These are phyloP conservation scores for Chlorella sp. DNA, from an alignment of 139 green algal species.

Conservation along the genomic window DNA sequence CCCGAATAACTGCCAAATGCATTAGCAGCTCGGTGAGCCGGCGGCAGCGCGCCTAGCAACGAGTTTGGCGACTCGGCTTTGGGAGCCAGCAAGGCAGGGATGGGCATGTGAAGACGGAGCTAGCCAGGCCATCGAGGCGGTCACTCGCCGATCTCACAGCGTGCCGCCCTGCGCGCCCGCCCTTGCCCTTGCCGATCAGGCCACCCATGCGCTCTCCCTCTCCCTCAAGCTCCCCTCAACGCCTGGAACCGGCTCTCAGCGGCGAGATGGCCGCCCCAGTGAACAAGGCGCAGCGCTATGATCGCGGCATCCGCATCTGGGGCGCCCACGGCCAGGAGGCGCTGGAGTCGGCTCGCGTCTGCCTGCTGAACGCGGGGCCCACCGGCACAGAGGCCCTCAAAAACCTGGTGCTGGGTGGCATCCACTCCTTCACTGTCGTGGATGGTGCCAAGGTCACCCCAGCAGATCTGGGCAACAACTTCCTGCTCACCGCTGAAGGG, in stretches of 20 bases:
- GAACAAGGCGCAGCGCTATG: conserved; percentile 78
- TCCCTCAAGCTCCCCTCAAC: background rate
- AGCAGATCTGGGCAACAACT: conserved; percentile 96
- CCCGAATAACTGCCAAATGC: too few relatives aligned
- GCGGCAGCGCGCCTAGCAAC: too few relatives aligned
- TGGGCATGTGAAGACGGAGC: too few relatives aligned
- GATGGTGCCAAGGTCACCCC: conserved; percentile 78
- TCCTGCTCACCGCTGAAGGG: conserved; percentile 69
- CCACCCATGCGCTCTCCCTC: background rate
- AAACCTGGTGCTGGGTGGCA: conserved; percentile 97
- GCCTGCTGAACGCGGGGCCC: conserved; percentile 73
- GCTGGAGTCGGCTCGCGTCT: conserved; percentile 74
- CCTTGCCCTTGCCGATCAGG: background rate
- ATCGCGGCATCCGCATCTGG: conserved; percentile 91
- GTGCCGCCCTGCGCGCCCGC: background rate
- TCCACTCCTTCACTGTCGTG: conserved; percentile 94
- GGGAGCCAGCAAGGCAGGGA: too few relatives aligned
- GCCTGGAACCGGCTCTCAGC: conserved; percentile 6
- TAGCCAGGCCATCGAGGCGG: too few relatives aligned
- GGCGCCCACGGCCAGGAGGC: conserved; percentile 82
- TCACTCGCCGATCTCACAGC: background rate
- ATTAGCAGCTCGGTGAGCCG: too few relatives aligned
- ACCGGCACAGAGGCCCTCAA: conserved; percentile 94
- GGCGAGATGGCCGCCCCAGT: background rate
- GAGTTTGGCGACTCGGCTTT: too few relatives aligned